Conservation (phyloP, 2,329 filamentous ascomycete species). For the Diaporthe caulivora region DNA sequence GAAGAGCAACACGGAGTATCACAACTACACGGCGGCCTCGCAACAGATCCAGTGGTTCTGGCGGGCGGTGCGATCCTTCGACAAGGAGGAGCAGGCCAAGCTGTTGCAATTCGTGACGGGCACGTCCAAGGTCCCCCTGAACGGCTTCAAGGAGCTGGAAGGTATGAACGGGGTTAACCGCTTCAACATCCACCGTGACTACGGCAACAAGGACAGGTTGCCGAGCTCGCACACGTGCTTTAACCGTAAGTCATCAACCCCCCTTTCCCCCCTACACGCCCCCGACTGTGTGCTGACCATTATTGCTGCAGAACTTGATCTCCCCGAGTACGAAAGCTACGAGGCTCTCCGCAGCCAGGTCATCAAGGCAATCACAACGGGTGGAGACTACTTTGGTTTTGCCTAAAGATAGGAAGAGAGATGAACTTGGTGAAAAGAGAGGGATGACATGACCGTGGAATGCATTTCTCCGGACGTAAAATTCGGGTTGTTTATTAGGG, state of each 20-base stretch:
- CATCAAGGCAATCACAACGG: conserved; percentile 96
- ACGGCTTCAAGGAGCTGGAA: conserved; percentile 98
- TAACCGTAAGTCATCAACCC: conserved; percentile 81
- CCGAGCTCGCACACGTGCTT: conserved; percentile 99
- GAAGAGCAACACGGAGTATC: conserved; percentile 99
- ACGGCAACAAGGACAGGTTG: conserved; percentile 94
- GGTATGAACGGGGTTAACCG: conserved; percentile 98
- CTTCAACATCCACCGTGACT: conserved; percentile 99
- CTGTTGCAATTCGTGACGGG: conserved; percentile 97
- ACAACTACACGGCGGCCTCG: conserved; percentile 95
- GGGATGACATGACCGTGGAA: neutral
- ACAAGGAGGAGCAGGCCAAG: conserved; percentile 98
- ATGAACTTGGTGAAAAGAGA: neutral
- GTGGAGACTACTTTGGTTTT: conserved; percentile 97
- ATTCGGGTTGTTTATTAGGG: conserved; percentile 29
- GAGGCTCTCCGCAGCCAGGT: conserved; percentile 88
- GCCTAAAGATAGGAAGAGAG: conserved; percentile 70
- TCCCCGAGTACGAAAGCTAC: conserved; percentile 98
- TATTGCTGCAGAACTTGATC: conserved; percentile 81
- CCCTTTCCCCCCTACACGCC: conserved; percentile 31
- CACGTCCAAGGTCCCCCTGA: conserved; percentile 97
- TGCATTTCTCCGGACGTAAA: conserved; percentile 21
- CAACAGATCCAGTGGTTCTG: conserved; percentile 99
- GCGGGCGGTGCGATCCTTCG: conserved; percentile 95
- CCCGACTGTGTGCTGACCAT: conserved; percentile 50